phyloP scores from a whole-genome alignment of 2,329 filamentous ascomycete genomes.

The Verticillium isaacii region DNA sequence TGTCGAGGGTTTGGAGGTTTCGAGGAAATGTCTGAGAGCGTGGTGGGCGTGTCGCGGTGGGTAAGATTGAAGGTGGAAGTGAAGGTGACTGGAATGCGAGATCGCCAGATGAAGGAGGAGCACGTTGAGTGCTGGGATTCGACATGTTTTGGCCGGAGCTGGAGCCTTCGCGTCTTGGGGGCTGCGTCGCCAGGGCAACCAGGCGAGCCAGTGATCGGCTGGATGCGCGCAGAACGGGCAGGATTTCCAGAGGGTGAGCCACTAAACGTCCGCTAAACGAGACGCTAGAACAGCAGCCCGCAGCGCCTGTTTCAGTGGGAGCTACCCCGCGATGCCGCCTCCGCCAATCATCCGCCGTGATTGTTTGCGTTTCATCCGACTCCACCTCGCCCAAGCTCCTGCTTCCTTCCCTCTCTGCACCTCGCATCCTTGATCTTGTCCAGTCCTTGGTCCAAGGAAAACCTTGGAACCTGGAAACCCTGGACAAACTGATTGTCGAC shows the following conservation, averaged over 20 bases:
- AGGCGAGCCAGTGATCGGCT: neutral
- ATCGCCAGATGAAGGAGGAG: conserved; percentile 1
- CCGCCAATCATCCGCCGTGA: neutral
- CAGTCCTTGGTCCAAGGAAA: neutral
- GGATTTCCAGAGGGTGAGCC: neutral
- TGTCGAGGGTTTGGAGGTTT: neutral
- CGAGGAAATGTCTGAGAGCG: neutral
- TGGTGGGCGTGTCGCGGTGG: neutral
- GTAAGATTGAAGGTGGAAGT: neutral
- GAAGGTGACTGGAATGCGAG: conserved; percentile 3
- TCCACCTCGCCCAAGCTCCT: neutral
- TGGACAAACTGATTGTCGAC: neutral
- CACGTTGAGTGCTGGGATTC: neutral
- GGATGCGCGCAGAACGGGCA: neutral
- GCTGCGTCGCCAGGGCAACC: neutral
- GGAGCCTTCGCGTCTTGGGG: neutral
- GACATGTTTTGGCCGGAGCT: conserved; percentile 1
- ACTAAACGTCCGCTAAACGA: neutral
- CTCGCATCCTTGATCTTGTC: neutral
- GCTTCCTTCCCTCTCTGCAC: neutral
- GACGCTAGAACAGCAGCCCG: neutral
- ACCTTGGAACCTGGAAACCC: neutral
- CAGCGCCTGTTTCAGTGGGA: neutral
- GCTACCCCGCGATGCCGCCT: neutral
- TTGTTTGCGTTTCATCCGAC: neutral